Conservation (phyloP, 2,329 filamentous ascomycete genomes). For the Cercospora zeae-maydis region DNA sequence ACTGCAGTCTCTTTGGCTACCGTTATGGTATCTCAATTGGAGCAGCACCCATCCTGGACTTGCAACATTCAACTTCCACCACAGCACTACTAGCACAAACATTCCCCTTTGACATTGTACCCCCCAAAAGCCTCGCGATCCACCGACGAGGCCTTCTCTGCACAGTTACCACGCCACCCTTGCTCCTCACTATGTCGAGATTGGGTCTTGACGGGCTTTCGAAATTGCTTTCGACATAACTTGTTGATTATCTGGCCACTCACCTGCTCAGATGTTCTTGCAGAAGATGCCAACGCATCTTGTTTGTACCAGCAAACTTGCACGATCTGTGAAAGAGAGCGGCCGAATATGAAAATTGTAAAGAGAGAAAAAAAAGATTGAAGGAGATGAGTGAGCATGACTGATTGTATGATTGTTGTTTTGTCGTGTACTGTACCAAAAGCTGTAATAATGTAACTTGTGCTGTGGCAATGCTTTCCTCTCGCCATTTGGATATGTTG, state of each 20-base stretch:
- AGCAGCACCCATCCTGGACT: not conserved
- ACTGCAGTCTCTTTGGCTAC: conserved; percentile 9
- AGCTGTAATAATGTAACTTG: conserved; percentile 10
- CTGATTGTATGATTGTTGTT: conserved; percentile 6
- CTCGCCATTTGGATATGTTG: not conserved
- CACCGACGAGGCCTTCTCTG: not conserved
- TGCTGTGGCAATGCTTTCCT: not conserved
- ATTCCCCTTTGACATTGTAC: not conserved
- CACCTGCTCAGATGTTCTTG: not conserved
- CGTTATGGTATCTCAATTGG: conserved; percentile 1
- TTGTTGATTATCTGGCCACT: not conserved
- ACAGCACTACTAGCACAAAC: not conserved
- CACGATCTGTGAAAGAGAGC: not conserved
- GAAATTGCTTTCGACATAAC: not conserved
- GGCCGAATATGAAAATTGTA: not conserved
- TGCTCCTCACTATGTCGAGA: not conserved
- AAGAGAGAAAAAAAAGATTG: not conserved
- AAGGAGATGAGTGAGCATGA: conserved; percentile 8
- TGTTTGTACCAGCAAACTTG: not conserved
- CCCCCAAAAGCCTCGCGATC: not conserved
- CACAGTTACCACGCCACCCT: not conserved
- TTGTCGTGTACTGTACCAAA: conserved; percentile 12
- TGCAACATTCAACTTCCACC: not conserved
- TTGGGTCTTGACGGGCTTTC: not conserved
- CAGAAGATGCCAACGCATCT: not conserved